Evolutionary conservation across 2,329 filamentous ascomycete species (phyloP).

Genomic region (Xylaria sp.): DNA sequence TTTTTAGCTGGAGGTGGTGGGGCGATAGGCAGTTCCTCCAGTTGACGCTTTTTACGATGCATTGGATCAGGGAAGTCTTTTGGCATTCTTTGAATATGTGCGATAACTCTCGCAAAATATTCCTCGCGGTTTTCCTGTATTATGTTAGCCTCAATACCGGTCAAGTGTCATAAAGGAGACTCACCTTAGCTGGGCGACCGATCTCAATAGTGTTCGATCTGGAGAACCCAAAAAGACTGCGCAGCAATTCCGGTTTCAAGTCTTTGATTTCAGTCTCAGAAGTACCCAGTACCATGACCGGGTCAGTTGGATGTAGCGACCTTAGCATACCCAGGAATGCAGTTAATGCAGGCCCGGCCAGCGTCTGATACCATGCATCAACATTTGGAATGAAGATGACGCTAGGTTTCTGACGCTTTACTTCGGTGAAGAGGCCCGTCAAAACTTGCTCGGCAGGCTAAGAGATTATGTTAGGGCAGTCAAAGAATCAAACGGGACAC

Average conservation of each 20-base stretch:
- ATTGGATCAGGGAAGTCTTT: conserved; percentile 87
- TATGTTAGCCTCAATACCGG: conserved; percentile 44
- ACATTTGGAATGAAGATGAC: conserved; percentile 95
- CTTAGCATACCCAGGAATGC: conserved; percentile 86
- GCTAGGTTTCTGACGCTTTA: conserved; percentile 92
- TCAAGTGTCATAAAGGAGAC: conserved; percentile 41
- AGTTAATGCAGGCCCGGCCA: conserved; percentile 73
- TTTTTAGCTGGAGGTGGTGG: conserved; percentile 75
- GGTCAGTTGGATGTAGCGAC: conserved; percentile 88
- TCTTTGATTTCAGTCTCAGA: conserved; percentile 75
- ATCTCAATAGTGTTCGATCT: conserved; percentile 80
- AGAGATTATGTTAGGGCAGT: conserved; percentile 43
- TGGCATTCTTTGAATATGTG: conserved; percentile 82
- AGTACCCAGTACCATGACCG: conserved; percentile 87
- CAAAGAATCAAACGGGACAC: conserved; percentile 15
- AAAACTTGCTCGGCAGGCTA: conserved; percentile 85
- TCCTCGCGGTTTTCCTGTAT: conserved; percentile 72
- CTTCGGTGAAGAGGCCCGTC: conserved; percentile 89
- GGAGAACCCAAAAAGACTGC: conserved; percentile 87
- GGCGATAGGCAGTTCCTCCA: conserved; percentile 81
- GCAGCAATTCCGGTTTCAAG: conserved; percentile 71
- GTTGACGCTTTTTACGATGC: conserved; percentile 84
- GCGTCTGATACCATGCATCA: conserved; percentile 81
- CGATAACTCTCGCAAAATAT: conserved; percentile 80
- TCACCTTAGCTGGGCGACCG: conserved; percentile 70